Evolutionary conservation across 768 basidiomycete genomes (phyloP), one percentile per base, ranked within the genome.

Genomic region (Myochromella boudieri): DNA sequence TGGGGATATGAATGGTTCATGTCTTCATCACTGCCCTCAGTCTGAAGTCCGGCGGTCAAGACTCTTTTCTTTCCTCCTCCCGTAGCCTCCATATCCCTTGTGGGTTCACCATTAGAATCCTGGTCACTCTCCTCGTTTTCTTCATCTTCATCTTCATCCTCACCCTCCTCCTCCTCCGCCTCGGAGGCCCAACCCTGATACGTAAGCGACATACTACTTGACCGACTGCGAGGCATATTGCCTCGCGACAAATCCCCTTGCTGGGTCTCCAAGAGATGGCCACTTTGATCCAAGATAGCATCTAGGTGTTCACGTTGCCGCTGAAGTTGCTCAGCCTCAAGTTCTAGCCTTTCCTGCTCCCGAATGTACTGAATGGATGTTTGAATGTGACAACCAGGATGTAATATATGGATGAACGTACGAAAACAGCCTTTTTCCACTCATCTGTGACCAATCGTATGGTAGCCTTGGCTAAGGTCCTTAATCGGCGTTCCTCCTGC

Each of bases 391-490:
- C n/a, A n/a, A n/a, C n/a, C n/a, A n/a, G n/a, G n/a, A n/a, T n/a
- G n/a, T n/a, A n/a, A 15, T 25, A 45, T 4, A 43, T 42, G 42
- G 8, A 42, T 12, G 14, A 3, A 77, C 90, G 60, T 59, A 89
- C 90, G 56, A 83, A 82, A 36, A 94, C 82, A 6, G 90, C 94
- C 59, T 89, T 83, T 64, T 86, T 88, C 95, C 95, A 97, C 60
- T 92, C 87, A 6, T 74, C 75, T 24, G 78, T 74, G 22, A 97
- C 81, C 57, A 82, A 67, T 55, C 80, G 81, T 38, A 86, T 73
- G 0, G 88, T 84, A 17, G 80, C 76, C 67, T 87, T 90, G 10
- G 88, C 89, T 28, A 91, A 57, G 3, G 69, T 72, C 42, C 80
- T 73, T 54, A 88, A 52, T 22, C 84, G 73, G 63, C 77, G 80